Evolutionary conservation across 2,329 filamentous ascomycete genomes (phyloP), one percentile per base, ranked within the genome.

Genomic region (Calonectria multiphialidica): DNA sequence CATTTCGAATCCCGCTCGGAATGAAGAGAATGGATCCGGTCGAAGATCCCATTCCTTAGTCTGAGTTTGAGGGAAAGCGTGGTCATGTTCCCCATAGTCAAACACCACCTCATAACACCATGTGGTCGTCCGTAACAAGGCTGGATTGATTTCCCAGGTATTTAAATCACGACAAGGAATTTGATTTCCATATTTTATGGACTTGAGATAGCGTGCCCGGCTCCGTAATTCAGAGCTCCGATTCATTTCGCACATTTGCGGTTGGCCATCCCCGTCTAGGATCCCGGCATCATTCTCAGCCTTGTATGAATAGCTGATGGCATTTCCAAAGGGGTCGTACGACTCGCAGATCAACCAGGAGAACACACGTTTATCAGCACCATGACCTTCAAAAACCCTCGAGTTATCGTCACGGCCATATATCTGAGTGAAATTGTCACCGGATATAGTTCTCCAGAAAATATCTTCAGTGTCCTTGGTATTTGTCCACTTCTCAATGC

Each of bases 271-370:
- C 9, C 21, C 21, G 13, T 23, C 21, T 28, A 25, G 23, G 23
- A 49, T 49, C 1, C 45, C 45, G 21, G 45, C 45, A 7, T 15
- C 45, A 49, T 49, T 15, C 13, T 68, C 66, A 4, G 5, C 3
- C 33, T 68, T 68, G 44, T 68, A 68, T 6, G 33, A 13, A 18
- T 40, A 68, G 5, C 12, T 21, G 12, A 68, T 62, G 30, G 66
- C 44, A 35, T 68, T 68, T 5, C 66, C 66, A 23, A 25, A 21
- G 2, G 55, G 8, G n/a, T 68, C 66, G 21, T 68, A 68, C 16
- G 44, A 28, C 28, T 44, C 30, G n/a, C 28, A 28, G 1, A 42
- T 13, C 15, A 62, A 13, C 66, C 66, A 68, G 2, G 66, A 62
- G 13, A 62, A 68, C 5, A 68, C 61, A 2, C 44, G 42, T 6